A percentile compares a stretch with the other conserved stretches of the same genome.
Conservation (phyloP, 805 yeast genomes). For the Kregervanrija delftensis region DNA sequence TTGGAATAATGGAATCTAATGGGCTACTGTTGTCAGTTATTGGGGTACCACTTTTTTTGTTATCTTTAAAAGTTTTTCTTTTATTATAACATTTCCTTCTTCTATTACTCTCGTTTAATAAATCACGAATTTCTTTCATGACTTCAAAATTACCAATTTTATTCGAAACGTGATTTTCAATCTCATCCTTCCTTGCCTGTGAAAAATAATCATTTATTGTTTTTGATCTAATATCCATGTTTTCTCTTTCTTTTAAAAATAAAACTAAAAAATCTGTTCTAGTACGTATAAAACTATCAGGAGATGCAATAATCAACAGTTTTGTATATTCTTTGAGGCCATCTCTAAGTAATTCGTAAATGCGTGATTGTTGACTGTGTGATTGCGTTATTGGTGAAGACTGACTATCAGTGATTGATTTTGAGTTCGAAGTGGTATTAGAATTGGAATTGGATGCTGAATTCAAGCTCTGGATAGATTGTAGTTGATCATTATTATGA, state of each 20-base stretch:
- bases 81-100: constrained; percentile 23
- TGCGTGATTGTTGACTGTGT: not conserved
- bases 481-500: too few species aligned
- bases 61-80: constrained; percentile 11
- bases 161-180: constrained; percentile 7
- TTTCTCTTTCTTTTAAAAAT: constrained; percentile 13
- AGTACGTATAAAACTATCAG: constrained; percentile 14
- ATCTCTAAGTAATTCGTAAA: constrained; percentile 13
- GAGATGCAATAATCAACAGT: constrained; percentile 13
- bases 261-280: constrained; percentile 22
- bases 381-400: too few species aligned
- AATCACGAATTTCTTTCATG: constrained; percentile 14
- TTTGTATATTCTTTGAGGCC: constrained; percentile 20
- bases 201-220: constrained; percentile 20
- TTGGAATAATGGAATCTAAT: not conserved
- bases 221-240: constrained; percentile 18
- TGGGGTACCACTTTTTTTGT: constrained; percentile 7
- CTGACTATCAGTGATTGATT: too few species aligned
- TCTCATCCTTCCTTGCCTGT: constrained; percentile 18
- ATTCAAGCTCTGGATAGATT: too few species aligned
- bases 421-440: too few species aligned
- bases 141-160: constrained; percentile 13
- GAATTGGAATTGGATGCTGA: too few species aligned
- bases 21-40: not conserved
- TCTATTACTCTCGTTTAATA: constrained; percentile 20